phyloP scores from a whole-genome alignment of 2,329 filamentous ascomycete genomes.

The Calonectria crousiana region DNA sequence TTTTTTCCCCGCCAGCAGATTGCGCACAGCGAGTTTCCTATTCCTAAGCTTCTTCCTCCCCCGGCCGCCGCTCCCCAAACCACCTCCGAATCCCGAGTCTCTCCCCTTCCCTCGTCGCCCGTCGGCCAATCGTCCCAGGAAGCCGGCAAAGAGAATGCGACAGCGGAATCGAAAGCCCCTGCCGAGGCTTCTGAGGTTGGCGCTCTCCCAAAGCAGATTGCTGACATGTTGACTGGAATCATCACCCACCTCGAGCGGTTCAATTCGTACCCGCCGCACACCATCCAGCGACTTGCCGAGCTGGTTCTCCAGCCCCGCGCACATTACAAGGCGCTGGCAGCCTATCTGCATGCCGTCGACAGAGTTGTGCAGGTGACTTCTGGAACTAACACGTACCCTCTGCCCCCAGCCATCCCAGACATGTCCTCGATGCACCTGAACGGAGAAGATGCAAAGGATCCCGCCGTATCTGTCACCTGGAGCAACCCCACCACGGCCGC shows the following conservation, averaged over 20 bases:
- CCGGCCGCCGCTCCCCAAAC: constrained; percentile 53
- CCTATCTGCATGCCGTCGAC: constrained; percentile 92
- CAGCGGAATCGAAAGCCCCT: constrained; percentile 55
- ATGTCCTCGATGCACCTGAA: constrained; percentile 71
- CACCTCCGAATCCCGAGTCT: constrained; percentile 58
- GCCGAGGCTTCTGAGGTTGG: constrained; percentile 51
- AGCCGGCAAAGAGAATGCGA: constrained; percentile 77
- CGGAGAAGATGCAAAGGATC: constrained; percentile 63
- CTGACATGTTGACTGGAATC: constrained; percentile 72
- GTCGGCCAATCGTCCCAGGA: constrained; percentile 64
- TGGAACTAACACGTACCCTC: constrained; percentile 82
- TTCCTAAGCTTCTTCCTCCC: constrained; percentile 68
- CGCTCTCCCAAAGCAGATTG: constrained; percentile 73
- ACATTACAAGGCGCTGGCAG: constrained; percentile 84
- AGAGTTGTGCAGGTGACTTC: constrained; percentile 92
- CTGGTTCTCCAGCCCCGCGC: constrained; percentile 80
- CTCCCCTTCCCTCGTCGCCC: constrained; percentile 58
- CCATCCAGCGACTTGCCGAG: constrained; percentile 91
- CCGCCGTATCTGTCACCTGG: constrained; percentile 58
- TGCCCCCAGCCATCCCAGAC: constrained; percentile 76
- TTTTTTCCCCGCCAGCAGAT: constrained; percentile 65
- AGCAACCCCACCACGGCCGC: constrained; percentile 59
- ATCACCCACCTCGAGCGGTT: constrained; percentile 76
- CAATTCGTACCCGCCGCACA: constrained; percentile 83
- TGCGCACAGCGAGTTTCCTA: constrained; percentile 79